Evolutionary conservation across 257 asterid genomes (phyloP).

Genomic region (Rehmannia glutinosa): DNA sequence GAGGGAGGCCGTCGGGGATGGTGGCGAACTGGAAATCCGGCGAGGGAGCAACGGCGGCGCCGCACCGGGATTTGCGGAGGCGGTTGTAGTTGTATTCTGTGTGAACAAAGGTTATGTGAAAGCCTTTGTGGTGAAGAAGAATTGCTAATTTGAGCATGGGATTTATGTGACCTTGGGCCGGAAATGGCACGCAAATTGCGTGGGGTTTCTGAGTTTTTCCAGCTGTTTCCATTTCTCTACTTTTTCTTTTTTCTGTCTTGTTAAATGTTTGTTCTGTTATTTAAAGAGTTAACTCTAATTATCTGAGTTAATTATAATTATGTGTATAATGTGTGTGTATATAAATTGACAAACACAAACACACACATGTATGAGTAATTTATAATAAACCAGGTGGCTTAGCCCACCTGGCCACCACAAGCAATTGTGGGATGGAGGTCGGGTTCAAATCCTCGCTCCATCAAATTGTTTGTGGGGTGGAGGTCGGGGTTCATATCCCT

Average conservation of each 20-base stretch:
- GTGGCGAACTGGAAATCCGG: conserved; percentile 31
- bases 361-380: too few relatives aligned
- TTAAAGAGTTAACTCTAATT: too few relatives aligned
- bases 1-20: conserved; percentile 44
- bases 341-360: too few relatives aligned
- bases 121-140: conserved; percentile 31
- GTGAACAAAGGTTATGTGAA: conserved; percentile 34
- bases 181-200: conserved; percentile 35
- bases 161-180: conserved; percentile 40
- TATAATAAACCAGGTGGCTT: too few relatives aligned
- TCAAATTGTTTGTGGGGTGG: too few relatives aligned
- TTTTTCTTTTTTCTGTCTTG: too few relatives aligned
- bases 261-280: background rate
- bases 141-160: conserved; percentile 35
- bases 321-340: too few relatives aligned
- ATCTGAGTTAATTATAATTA: too few relatives aligned
- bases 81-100: conserved; percentile 20
- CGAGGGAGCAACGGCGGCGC: background rate
- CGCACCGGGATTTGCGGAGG: conserved; percentile 22
- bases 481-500: too few relatives aligned
- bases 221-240: background rate
- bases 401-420: too few relatives aligned
- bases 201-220: conserved; percentile 25
- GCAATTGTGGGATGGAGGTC: too few relatives aligned
- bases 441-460: too few relatives aligned